Evolutionary conservation across 2,329 filamentous ascomycete species (phyloP).

Genomic region (Ophiostoma triangulosporum): DNA sequence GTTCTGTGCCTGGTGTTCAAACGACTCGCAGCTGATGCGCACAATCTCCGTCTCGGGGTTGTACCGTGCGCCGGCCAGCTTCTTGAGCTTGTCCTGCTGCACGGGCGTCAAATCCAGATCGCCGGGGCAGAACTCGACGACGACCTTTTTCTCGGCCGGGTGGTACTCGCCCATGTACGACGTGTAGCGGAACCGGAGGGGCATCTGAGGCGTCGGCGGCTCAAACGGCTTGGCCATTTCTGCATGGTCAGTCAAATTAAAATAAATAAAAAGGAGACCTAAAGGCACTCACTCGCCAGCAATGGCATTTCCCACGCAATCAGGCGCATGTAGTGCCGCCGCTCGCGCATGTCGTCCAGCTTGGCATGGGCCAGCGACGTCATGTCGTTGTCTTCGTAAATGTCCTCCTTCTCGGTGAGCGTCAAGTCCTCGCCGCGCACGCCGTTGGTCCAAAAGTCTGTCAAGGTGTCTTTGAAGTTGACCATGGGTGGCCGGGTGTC

Average conservation of each 20-base stretch:
- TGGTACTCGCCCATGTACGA: slow-evolving; percentile 91
- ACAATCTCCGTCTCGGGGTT: slow-evolving; percentile 71
- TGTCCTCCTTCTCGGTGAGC: slow-evolving; percentile 33
- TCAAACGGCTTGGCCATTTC: slow-evolving; percentile 73
- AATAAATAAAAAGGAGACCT: slow-evolving; percentile 12
- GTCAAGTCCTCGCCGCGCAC: neutral
- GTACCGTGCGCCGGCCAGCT: slow-evolving; percentile 74
- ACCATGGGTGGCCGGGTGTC: neutral
- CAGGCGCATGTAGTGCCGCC: slow-evolving; percentile 75
- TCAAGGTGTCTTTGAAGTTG: neutral
- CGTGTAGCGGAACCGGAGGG: slow-evolving; percentile 90
- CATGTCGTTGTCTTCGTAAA: slow-evolving; percentile 69
- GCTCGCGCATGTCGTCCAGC: slow-evolving; percentile 75
- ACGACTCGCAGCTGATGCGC: slow-evolving; percentile 84
- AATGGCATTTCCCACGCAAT: slow-evolving; percentile 94
- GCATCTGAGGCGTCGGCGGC: slow-evolving; percentile 50
- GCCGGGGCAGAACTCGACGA: slow-evolving; percentile 69
- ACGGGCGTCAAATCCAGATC: slow-evolving; percentile 57
- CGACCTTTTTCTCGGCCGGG: slow-evolving; percentile 84
- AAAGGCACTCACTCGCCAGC: slow-evolving; percentile 54
- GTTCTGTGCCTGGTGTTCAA: slow-evolving; percentile 83
- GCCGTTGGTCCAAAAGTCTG: slow-evolving; percentile 31
- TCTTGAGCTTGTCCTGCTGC: slow-evolving; percentile 71
- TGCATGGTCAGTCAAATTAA: slow-evolving; percentile 23
- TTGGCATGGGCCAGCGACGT: slow-evolving; percentile 72